Conservation (phyloP, 2,329 filamentous ascomycete genomes). For the Aspergillus terreus region DNA sequence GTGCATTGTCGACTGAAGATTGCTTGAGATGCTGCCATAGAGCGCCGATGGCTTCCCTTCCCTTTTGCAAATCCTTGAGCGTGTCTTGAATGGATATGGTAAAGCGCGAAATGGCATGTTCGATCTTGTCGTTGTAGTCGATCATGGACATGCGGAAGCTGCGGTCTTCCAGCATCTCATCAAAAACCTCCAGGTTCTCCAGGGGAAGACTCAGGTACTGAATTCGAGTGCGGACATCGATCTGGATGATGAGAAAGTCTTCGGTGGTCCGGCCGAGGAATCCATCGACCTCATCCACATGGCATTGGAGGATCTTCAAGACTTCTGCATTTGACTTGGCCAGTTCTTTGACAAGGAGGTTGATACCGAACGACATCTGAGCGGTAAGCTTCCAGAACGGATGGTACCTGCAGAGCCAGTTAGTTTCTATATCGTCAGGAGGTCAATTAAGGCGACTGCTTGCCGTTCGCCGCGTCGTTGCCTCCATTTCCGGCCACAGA, state of each 20-base stretch:
- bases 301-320: slow-evolving; percentile 79
- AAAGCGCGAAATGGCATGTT: slow-evolving; percentile 81
- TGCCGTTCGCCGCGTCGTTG: slow-evolving; percentile 63
- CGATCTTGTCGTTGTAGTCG: slow-evolving; percentile 84
- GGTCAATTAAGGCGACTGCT: slow-evolving; percentile 3
- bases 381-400: slow-evolving; percentile 86
- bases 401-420: slow-evolving; percentile 58
- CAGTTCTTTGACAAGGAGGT: slow-evolving; percentile 76
- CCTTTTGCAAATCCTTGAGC: slow-evolving; percentile 73
- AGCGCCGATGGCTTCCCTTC: slow-evolving; percentile 69
- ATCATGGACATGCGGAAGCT: slow-evolving; percentile 78
- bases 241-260: slow-evolving; percentile 73
- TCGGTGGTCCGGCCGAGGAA: slow-evolving; percentile 84
- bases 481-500: slow-evolving; percentile 72
- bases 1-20: slow-evolving; percentile 60
- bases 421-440: slow-evolving; percentile 2
- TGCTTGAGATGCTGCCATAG: slow-evolving; percentile 71
- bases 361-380: slow-evolving; percentile 90
- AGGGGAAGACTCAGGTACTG: slow-evolving; percentile 78
- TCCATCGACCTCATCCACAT: slow-evolving; percentile 90
- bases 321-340: slow-evolving; percentile 88
- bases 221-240: slow-evolving; percentile 76
- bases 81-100: slow-evolving; percentile 71
- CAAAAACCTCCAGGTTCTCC: slow-evolving; percentile 76
- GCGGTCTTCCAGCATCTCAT: slow-evolving; percentile 81